Percentiles rank a stretch among this genome's conserved stretches.
phyloP scores from a whole-genome alignment of 148 eudicot genomes.

The Rheum nobile region DNA sequence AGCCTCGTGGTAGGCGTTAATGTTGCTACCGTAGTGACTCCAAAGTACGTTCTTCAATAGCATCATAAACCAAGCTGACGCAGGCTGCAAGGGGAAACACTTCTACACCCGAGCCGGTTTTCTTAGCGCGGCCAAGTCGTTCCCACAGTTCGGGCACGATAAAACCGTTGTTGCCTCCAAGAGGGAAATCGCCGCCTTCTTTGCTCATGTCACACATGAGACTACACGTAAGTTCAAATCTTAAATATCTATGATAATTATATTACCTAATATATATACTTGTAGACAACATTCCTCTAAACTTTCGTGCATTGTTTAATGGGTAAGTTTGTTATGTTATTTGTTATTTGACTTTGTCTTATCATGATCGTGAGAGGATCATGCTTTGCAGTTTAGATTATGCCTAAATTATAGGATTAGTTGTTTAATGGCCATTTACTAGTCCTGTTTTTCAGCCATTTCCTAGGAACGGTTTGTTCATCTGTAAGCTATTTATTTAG shows the following conservation, averaged over 20 bases:
- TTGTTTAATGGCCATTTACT: too few relatives aligned
- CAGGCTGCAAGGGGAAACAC: constrained; percentile 29
- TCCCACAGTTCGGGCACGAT: constrained; percentile 26
- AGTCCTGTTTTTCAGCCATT: too few relatives aligned
- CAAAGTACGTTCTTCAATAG: constrained; percentile 33
- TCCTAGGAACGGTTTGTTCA: too few relatives aligned
- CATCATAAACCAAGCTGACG: constrained; percentile 21
- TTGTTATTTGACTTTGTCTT: too few relatives aligned
- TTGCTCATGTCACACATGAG: constrained; percentile 60
- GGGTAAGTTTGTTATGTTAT: too few relatives aligned
- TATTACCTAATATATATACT: too few relatives aligned
- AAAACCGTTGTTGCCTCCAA: constrained; percentile 30
- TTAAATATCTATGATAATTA: too few relatives aligned
- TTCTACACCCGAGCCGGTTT: constrained; percentile 36
- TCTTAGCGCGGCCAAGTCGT: constrained; percentile 23
- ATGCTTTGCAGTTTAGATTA: too few relatives aligned
- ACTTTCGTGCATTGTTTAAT: too few relatives aligned
- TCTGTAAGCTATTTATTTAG: not conserved
- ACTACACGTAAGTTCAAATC: constrained; percentile 39
- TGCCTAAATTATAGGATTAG: too few relatives aligned
- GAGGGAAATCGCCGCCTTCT: constrained; percentile 68
- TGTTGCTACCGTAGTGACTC: constrained; percentile 23
- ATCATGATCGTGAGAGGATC: too few relatives aligned
- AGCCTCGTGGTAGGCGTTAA: not conserved
- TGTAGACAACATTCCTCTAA: too few relatives aligned